phyloP scores from a whole-genome alignment of 83 land plant genomes.

The Diphasiastrum complanatum region DNA sequence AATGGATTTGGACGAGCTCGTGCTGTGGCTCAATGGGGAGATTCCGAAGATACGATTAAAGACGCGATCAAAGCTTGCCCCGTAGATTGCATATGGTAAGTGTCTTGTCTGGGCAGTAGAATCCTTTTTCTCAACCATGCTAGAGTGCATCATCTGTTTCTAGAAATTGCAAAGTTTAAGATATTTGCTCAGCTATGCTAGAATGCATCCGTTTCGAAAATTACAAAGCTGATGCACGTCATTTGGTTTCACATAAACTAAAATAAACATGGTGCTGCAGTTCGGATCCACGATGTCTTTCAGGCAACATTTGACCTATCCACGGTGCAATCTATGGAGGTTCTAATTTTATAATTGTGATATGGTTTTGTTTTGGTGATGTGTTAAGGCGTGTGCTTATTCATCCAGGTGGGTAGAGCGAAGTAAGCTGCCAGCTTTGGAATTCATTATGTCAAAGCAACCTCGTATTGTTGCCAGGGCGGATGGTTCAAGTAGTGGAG shows the following conservation, averaged over 20 bases:
- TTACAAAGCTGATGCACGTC: too few species aligned
- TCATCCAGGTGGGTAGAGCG: slow-evolving; percentile 59
- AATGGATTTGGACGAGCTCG: slow-evolving; percentile 80
- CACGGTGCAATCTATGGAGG: background rate
- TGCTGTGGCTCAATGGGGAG: slow-evolving; percentile 92
- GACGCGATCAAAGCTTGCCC: slow-evolving; percentile 88
- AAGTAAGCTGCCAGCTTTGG: slow-evolving; percentile 71
- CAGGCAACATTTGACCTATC: too few species aligned
- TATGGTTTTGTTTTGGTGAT: background rate
- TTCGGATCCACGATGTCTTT: too few species aligned
- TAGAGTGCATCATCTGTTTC: background rate
- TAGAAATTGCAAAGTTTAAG: background rate
- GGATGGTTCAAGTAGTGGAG: slow-evolving; percentile 45
- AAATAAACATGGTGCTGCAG: too few species aligned
- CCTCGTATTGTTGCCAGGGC: slow-evolving; percentile 72
- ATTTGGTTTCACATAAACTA: too few species aligned
- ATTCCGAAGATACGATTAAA: slow-evolving; percentile 52
- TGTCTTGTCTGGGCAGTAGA: background rate
- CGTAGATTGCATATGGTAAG: slow-evolving; percentile 96
- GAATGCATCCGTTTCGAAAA: too few species aligned
- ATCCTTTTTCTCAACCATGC: background rate
- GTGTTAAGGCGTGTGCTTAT: background rate
- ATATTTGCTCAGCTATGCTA: too few species aligned
- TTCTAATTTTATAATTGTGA: background rate
- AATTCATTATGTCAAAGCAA: slow-evolving; percentile 89